A percentile compares a stretch with the other conserved stretches of the same genome.
phyloP scores from a whole-genome alignment of 371 early-diverging fungal genomes.

The Circinella minor region DNA sequence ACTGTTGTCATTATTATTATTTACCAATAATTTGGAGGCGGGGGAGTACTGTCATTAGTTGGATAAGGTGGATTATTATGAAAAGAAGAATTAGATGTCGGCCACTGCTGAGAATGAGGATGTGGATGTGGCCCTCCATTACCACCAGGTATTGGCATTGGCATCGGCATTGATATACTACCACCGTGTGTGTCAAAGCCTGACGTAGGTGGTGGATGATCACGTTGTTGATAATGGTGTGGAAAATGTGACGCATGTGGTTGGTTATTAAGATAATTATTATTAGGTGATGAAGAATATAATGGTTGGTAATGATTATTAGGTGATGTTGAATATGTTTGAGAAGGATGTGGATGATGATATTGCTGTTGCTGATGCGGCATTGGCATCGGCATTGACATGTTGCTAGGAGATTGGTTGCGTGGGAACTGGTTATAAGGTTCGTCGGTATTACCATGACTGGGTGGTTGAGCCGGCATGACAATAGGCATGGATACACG shows the following conservation, averaged over 20 bases:
- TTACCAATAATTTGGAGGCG: no score
- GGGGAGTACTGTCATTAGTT: no score
- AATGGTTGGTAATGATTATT: neutral
- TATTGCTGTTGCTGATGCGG: neutral
- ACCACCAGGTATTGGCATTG: neutral
- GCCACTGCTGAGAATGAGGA: no score
- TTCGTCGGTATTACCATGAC: neutral
- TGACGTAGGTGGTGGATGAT: no score
- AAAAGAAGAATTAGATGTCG: no score
- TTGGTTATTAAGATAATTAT: neutral
- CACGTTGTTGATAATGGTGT: neutral
- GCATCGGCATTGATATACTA: constrained; percentile 1
- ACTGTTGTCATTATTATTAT: no score
- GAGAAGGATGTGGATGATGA: neutral
- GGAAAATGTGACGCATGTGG: neutral
- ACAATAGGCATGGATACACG: constrained; percentile 10
- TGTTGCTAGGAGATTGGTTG: neutral
- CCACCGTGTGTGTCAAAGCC: neutral
- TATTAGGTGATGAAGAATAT: no score
- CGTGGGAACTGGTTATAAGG: neutral
- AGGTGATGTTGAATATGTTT: neutral
- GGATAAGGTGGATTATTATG: no score
- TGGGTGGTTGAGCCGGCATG: constrained; percentile 1
- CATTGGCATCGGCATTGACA: constrained; percentile 5
- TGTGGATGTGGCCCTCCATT: no score